phyloP scores from a whole-genome alignment of 176 grass and related monocot genomes.

The Pharus latifolius region DNA sequence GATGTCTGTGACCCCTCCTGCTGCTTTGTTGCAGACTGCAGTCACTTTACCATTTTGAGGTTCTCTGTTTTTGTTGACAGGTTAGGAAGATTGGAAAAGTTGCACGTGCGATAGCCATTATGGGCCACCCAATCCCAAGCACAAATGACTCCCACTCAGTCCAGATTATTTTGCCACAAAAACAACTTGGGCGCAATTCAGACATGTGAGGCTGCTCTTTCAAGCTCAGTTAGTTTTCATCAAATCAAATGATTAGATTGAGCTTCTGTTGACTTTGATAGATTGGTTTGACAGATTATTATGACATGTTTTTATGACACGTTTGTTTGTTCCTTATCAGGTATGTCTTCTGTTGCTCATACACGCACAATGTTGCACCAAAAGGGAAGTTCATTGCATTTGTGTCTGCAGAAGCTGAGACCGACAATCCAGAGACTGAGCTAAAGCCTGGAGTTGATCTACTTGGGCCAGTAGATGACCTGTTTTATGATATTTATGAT shows the following conservation, averaged over 20 bases:
- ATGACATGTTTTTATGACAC: conserved; percentile 10
- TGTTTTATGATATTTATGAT: conserved; percentile 88
- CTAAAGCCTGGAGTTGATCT: conserved; percentile 79
- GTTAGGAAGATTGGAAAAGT: conserved; percentile 77
- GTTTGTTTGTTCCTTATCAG: conserved; percentile 33
- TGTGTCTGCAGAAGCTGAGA: conserved; percentile 76
- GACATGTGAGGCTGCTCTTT: conserved; percentile 64
- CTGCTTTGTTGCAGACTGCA: neutral
- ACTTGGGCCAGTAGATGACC: conserved; percentile 70
- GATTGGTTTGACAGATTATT: neutral
- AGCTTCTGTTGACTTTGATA: neutral
- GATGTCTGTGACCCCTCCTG: neutral
- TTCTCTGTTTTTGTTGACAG: conserved; percentile 30
- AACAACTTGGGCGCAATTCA: conserved; percentile 87
- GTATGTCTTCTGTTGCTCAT: conserved; percentile 96
- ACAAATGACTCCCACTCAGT: conserved; percentile 81
- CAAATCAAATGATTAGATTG: neutral
- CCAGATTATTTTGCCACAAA: conserved; percentile 87
- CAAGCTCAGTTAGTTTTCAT: neutral
- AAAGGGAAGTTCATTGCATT: conserved; percentile 95
- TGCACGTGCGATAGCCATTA: conserved; percentile 85
- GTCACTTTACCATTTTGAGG: neutral
- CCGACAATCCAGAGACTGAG: conserved; percentile 53
- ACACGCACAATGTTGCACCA: conserved; percentile 85
- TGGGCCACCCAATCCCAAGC: conserved; percentile 83